phyloP scores from a whole-genome alignment of 441 rosid species.

The Brassica balearica region DNA sequence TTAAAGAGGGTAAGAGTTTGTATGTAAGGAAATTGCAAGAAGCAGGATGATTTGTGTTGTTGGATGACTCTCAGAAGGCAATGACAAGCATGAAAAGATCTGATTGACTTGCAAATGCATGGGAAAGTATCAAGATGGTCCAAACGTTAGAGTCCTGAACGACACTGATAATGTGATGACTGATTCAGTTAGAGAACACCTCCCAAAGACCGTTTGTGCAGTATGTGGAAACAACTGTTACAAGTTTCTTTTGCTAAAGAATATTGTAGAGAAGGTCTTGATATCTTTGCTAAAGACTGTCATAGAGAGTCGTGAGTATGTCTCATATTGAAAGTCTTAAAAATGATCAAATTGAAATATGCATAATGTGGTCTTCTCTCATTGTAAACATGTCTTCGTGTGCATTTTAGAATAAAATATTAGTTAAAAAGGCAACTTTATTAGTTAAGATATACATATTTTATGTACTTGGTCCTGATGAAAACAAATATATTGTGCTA shows the following conservation, averaged over 20 bases:
- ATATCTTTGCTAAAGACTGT: too few species aligned
- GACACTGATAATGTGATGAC: conserved; percentile 33
- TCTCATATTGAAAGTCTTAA: too few species aligned
- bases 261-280: too few species aligned
- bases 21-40: conserved; percentile 66
- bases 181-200: conserved; percentile 34
- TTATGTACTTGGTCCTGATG: too few species aligned
- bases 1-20: conserved; percentile 65
- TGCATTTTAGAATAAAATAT: not conserved
- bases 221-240: too few species aligned
- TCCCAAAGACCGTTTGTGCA: too few species aligned
- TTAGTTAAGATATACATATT: too few species aligned
- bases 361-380: not conserved
- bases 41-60: not conserved
- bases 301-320: too few species aligned
- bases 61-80: conserved; percentile 59
- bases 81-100: conserved; percentile 52
- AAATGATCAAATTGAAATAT: too few species aligned
- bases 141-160: conserved; percentile 59
- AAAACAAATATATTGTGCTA: too few species aligned
- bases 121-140: conserved; percentile 81
- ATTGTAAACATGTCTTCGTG: not conserved
- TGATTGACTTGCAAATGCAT: conserved; percentile 75
- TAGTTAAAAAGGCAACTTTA: too few species aligned
- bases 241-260: too few species aligned